These are phyloP conservation scores for Cochlearia excelsa DNA, from an alignment of 345 rosid species.

Conservation along the genomic window DNA sequence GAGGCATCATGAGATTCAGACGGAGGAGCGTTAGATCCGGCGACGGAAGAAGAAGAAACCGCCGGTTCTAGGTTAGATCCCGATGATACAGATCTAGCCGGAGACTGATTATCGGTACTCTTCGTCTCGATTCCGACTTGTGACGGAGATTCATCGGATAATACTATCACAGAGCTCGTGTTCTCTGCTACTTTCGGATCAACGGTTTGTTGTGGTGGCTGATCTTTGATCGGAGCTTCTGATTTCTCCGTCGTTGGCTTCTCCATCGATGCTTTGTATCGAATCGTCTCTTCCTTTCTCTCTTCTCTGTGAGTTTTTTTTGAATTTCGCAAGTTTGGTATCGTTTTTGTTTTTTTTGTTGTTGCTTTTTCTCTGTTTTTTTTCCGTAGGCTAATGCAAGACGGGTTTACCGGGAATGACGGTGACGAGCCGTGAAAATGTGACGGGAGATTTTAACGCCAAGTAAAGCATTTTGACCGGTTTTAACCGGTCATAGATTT, in stretches of 20 bases:
- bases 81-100: constrained; percentile 31
- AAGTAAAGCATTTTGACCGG: too few relatives aligned
- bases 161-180: constrained; percentile 29
- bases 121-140: constrained; percentile 33
- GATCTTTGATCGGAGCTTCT: constrained; percentile 47
- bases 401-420: too few relatives aligned
- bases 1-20: constrained; percentile 40
- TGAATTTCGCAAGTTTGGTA: too few relatives aligned
- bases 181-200: constrained; percentile 23
- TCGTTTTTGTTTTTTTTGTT: too few relatives aligned
- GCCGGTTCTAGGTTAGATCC: constrained; percentile 52
- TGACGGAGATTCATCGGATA: constrained; percentile 26
- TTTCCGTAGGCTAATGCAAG: too few relatives aligned
- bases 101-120: constrained; percentile 22
- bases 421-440: too few relatives aligned
- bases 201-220: constrained; percentile 24
- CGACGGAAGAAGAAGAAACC: constrained; percentile 11
- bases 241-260: constrained; percentile 47
- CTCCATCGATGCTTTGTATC: constrained; percentile 22
- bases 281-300: too few relatives aligned
- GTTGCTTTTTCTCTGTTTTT: too few relatives aligned
- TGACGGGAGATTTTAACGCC: too few relatives aligned
- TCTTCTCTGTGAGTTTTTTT: too few relatives aligned
- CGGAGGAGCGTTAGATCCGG: constrained; percentile 54
- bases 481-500: too few relatives aligned